Conservation (phyloP, 163 green algal genomes). For the Coccomyxa subellipsoidea region DNA sequence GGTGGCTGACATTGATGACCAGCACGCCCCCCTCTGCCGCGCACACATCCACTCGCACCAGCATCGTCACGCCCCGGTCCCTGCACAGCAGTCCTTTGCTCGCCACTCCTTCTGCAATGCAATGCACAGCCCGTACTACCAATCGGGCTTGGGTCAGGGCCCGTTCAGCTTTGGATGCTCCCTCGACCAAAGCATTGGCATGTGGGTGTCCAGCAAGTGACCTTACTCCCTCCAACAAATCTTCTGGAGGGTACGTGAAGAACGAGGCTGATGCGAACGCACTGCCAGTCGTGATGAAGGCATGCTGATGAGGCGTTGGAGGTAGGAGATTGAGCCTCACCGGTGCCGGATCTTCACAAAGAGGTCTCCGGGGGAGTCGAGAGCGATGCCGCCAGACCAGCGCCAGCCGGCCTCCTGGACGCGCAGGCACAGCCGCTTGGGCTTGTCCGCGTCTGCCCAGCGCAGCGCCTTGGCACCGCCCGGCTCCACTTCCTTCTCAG, state of each 20-base stretch:
- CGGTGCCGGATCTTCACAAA: slow-evolving; percentile 71
- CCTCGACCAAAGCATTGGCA: too few relatives aligned
- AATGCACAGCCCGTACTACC: too few relatives aligned
- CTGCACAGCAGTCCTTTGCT: slow-evolving; percentile 27
- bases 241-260: too few relatives aligned
- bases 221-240: too few relatives aligned
- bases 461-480: slow-evolving; percentile 39
- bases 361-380: slow-evolving; percentile 70
- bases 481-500: slow-evolving; percentile 29
- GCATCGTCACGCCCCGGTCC: slow-evolving; percentile 63
- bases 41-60: slow-evolving; percentile 70
- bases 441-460: slow-evolving; percentile 47
- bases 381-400: slow-evolving; percentile 69
- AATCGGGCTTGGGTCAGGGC: too few relatives aligned
- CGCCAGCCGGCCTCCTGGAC: slow-evolving; percentile 74
- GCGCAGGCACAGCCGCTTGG: slow-evolving; percentile 61
- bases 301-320: too few relatives aligned
- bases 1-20: slow-evolving; percentile 43
- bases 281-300: too few relatives aligned
- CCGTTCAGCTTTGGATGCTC: too few relatives aligned
- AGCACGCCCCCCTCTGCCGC: slow-evolving; percentile 32
- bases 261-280: too few relatives aligned
- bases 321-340: too few relatives aligned
- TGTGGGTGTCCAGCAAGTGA: too few relatives aligned
- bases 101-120: too few relatives aligned